A percentile compares a stretch with the other conserved stretches of the same genome.
These are phyloP conservation scores for Immersiporthe knoxdaviesiana DNA, from an alignment of 2,329 filamentous ascomycete species.

Conservation along the genomic window DNA sequence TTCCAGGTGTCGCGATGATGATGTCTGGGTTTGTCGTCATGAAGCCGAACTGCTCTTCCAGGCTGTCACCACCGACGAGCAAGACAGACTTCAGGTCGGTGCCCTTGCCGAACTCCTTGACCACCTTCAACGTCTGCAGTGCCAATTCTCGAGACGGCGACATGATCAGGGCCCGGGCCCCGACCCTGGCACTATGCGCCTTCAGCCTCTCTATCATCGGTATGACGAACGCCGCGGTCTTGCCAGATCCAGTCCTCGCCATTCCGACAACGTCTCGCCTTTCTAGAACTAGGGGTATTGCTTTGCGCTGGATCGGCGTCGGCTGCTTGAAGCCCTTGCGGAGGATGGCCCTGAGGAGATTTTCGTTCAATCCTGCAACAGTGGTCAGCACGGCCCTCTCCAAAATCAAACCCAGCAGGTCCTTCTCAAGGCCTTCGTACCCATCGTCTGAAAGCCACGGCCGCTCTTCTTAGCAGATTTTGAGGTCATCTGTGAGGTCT, in stretches of 20 bases:
- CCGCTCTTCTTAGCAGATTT: slow-evolving; percentile 92
- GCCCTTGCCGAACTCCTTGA: slow-evolving; percentile 89
- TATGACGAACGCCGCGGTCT: slow-evolving; percentile 97
- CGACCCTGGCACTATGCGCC: slow-evolving; percentile 83
- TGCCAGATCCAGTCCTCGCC: slow-evolving; percentile 97
- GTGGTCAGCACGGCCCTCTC: slow-evolving; percentile 25
- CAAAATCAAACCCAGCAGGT: neutral
- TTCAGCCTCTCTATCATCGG: slow-evolving; percentile 96
- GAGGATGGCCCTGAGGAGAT: slow-evolving; percentile 86
- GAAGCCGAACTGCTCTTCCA: slow-evolving; percentile 91
- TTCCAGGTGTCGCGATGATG: slow-evolving; percentile 93
- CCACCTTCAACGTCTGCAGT: slow-evolving; percentile 91
- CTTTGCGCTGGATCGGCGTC: slow-evolving; percentile 96
- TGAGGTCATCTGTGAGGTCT: slow-evolving; percentile 79
- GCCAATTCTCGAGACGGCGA: slow-evolving; percentile 94
- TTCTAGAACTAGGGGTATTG: slow-evolving; percentile 88
- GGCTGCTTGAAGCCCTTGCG: slow-evolving; percentile 95
- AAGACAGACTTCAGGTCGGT: slow-evolving; percentile 91
- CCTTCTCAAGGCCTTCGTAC: slow-evolving; percentile 40
- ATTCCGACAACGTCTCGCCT: slow-evolving; percentile 97
- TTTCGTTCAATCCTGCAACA: slow-evolving; percentile 70
- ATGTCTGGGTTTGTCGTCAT: slow-evolving; percentile 97
- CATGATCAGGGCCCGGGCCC: slow-evolving; percentile 82
- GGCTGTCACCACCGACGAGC: slow-evolving; percentile 89
- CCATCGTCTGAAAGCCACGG: slow-evolving; percentile 92